Evolutionary conservation across 352 stramenopile genomes (phyloP).

Genomic region (Phytophthora lateralis): DNA sequence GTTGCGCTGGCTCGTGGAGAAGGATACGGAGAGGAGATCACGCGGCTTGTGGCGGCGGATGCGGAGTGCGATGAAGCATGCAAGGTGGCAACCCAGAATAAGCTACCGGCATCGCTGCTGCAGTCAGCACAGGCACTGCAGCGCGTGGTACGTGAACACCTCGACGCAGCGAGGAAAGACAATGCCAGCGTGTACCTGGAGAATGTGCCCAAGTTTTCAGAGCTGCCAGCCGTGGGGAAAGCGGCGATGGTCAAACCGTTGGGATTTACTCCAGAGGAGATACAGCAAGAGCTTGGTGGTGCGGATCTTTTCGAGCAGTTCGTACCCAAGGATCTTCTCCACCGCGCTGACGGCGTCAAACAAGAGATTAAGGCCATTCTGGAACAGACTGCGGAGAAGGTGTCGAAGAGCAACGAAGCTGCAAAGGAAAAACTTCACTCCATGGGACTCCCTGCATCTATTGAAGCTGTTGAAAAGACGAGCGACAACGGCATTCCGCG

Average conservation of each 20-base stretch:
- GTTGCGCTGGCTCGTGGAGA: constrained; percentile 51
- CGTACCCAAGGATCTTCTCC: constrained; percentile 59
- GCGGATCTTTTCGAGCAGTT: constrained; percentile 77
- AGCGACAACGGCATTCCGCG: constrained; percentile 60
- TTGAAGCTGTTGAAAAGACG: constrained; percentile 79
- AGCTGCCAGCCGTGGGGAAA: constrained; percentile 63
- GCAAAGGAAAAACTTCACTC: constrained; percentile 56
- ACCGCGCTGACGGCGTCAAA: constrained; percentile 52
- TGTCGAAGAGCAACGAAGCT: constrained; percentile 54
- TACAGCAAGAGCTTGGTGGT: constrained; percentile 56
- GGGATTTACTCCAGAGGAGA: constrained; percentile 49
- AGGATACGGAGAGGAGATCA: constrained; percentile 83
- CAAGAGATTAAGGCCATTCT: constrained; percentile 57
- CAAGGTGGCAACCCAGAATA: constrained; percentile 66
- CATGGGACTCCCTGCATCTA: constrained; percentile 74
- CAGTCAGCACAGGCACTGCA: constrained; percentile 65
- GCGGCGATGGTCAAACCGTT: constrained; percentile 73
- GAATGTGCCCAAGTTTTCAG: constrained; percentile 63
- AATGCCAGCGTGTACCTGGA: constrained; percentile 86
- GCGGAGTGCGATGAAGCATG: constrained; percentile 59
- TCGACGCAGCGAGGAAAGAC: constrained; percentile 71
- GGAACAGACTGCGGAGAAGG: constrained; percentile 41
- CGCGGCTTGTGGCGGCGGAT: constrained; percentile 59
- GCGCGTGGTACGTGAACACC: constrained; percentile 57
- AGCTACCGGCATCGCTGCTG: constrained; percentile 58